Percentiles rank a stretch among this genome's conserved stretches.
These are phyloP conservation scores for Endocalyx cinctus DNA, from an alignment of 2,329 filamentous ascomycete species.

Conservation along the genomic window DNA sequence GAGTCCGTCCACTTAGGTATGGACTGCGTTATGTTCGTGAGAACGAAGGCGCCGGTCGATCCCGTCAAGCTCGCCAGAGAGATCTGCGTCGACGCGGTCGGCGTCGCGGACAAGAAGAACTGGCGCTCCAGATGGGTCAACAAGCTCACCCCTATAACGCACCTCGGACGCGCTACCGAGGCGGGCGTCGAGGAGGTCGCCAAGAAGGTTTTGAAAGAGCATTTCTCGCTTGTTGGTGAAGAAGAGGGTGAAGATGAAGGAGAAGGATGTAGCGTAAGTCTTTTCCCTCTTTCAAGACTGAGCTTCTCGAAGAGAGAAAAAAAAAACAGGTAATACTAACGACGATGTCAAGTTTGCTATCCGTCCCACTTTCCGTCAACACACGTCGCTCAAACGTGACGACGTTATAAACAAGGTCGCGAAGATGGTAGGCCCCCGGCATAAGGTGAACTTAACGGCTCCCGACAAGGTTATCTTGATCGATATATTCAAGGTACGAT, in stretches of 20 bases:
- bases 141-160: constrained; percentile 47
- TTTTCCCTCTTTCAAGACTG: constrained; percentile 1
- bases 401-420: constrained; percentile 69
- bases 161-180: constrained; percentile 60
- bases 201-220: constrained; percentile 54
- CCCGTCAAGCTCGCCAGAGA: constrained; percentile 48
- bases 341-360: constrained; percentile 68
- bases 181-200: constrained; percentile 64
- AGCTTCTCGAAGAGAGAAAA: no score
- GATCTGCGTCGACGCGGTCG: constrained; percentile 52
- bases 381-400: constrained; percentile 63
- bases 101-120: constrained; percentile 34
- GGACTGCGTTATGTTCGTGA: constrained; percentile 62
- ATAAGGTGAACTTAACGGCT: constrained; percentile 73
- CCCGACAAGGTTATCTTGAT: constrained; percentile 76
- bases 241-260: constrained; percentile 14
- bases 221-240: constrained; percentile 49
- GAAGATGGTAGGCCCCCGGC: constrained; percentile 56
- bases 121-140: constrained; percentile 56
- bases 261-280: constrained; percentile 37
- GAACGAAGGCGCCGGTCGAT: constrained; percentile 50
- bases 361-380: constrained; percentile 70
- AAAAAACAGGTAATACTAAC: constrained; percentile 7
- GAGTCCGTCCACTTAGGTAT: constrained; percentile 49
- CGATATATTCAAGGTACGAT: constrained; percentile 70